Conservation (phyloP, 805 yeast species). For the Phaffomyces opuntiae region DNA sequence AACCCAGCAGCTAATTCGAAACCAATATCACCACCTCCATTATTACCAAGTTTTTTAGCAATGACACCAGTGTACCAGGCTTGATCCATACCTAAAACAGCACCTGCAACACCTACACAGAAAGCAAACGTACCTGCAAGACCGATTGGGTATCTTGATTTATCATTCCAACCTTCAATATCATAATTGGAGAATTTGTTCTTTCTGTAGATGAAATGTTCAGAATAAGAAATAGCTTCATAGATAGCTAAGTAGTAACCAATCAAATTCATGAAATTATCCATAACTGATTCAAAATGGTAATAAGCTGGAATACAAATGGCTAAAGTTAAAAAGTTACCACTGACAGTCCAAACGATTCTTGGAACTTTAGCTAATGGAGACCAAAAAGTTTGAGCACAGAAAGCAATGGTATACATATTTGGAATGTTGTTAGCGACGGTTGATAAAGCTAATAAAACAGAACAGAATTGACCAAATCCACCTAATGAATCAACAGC, state of each 20-base stretch:
- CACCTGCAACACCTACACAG: conserved; percentile 81
- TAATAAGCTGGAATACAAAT: conserved; percentile 86
- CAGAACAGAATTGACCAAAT: conserved; percentile 87
- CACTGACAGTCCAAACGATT: conserved; percentile 71
- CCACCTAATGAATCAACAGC: conserved; percentile 78
- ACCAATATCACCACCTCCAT: conserved; percentile 76
- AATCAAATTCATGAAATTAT: conserved; percentile 84
- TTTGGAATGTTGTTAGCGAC: conserved; percentile 91
- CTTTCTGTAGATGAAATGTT: conserved; percentile 73
- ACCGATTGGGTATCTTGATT: conserved; percentile 62
- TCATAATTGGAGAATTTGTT: conserved; percentile 59
- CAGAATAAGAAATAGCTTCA: conserved; percentile 66
- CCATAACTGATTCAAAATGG: conserved; percentile 64
- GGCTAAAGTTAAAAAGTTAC: conserved; percentile 72
- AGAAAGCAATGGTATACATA: conserved; percentile 83
- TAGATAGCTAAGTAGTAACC: conserved; percentile 89
- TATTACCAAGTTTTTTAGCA: conserved; percentile 48
- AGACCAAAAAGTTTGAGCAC: conserved; percentile 81
- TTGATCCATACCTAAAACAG: conserved; percentile 82
- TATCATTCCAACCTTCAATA: conserved; percentile 52
- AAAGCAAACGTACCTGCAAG: conserved; percentile 72
- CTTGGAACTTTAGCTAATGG: conserved; percentile 73
- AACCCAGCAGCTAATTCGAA: conserved; percentile 71
- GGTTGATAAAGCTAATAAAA: conserved; percentile 75
- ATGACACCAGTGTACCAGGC: conserved; percentile 75